These are phyloP conservation scores for Colletotrichum agaves DNA, from an alignment of 2,329 filamentous ascomycete genomes.

Conservation along the genomic window DNA sequence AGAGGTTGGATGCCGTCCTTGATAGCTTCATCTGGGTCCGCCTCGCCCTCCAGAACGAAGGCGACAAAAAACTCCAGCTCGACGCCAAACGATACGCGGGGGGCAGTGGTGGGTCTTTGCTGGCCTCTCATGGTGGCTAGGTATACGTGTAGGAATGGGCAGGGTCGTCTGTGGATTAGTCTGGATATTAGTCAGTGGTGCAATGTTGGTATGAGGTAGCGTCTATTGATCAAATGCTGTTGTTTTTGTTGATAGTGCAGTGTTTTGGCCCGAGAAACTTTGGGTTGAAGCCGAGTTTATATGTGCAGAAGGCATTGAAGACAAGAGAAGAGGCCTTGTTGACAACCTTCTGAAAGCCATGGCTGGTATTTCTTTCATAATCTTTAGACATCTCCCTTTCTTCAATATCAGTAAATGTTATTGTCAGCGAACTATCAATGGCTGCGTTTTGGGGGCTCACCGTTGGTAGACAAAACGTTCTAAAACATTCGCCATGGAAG, in stretches of 20 bases:
- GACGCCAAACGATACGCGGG: constrained; percentile 43
- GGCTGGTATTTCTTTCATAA: not conserved
- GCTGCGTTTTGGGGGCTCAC: not conserved
- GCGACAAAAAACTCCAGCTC: constrained; percentile 43
- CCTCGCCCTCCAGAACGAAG: constrained; percentile 28
- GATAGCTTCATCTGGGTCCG: constrained; percentile 41
- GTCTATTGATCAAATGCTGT: not conserved
- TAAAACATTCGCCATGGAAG: not conserved
- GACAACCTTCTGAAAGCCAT: no score
- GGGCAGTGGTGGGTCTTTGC: constrained; percentile 19
- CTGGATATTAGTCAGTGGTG: constrained; percentile 23
- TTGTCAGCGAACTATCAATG: not conserved
- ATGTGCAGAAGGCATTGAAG: not conserved
- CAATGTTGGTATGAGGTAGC: not conserved
- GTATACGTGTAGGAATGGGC: not conserved
- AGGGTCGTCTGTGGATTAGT: not conserved
- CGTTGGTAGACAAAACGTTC: not conserved
- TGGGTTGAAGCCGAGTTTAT: no score
- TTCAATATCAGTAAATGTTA: not conserved
- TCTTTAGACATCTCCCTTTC: not conserved
- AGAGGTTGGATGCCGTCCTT: constrained; percentile 41
- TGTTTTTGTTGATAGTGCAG: no score
- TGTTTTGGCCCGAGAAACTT: no score
- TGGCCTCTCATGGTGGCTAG: not conserved
- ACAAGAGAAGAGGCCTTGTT: not conserved